Conservation (phyloP, 805 yeast species). For the Torulaspora franciscae region DNA sequence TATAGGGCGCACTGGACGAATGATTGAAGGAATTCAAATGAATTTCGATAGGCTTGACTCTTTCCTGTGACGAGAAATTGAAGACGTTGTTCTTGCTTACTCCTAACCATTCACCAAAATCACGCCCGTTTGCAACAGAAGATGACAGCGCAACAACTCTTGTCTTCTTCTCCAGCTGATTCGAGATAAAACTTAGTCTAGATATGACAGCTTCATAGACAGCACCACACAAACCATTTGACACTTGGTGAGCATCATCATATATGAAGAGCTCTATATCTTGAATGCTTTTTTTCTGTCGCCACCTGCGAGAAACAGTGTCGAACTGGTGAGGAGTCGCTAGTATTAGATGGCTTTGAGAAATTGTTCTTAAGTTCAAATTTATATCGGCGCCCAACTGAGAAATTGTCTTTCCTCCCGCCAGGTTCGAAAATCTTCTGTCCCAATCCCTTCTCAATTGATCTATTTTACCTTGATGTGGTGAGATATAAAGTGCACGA, state of each 20-base stretch:
- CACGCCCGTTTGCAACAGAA: slow-evolving; percentile 69
- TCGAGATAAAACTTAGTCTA: slow-evolving; percentile 63
- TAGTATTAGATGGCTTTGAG: slow-evolving; percentile 59
- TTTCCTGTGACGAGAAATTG: slow-evolving; percentile 64
- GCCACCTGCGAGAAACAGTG: slow-evolving; percentile 72
- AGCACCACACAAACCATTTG: slow-evolving; percentile 52
- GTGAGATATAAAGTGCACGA: slow-evolving; percentile 66
- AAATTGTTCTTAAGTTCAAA: slow-evolving; percentile 51
- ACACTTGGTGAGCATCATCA: slow-evolving; percentile 69
- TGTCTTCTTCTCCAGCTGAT: slow-evolving; percentile 53
- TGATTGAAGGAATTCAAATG: slow-evolving; percentile 47
- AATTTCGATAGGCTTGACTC: slow-evolving; percentile 53
- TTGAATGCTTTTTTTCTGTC: slow-evolving; percentile 65
- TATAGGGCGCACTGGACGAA: slow-evolving; percentile 36
- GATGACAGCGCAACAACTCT: slow-evolving; percentile 68
- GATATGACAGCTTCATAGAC: slow-evolving; percentile 66
- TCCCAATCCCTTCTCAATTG: slow-evolving; percentile 48
- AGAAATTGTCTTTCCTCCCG: slow-evolving; percentile 53
- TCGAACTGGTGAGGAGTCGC: slow-evolving; percentile 82
- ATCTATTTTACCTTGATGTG: slow-evolving; percentile 55
- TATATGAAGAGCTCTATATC: slow-evolving; percentile 61
- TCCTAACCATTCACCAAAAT: slow-evolving; percentile 84
- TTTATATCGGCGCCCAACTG: slow-evolving; percentile 51
- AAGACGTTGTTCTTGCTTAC: slow-evolving; percentile 54
- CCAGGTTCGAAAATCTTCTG: slow-evolving; percentile 42